Evolutionary conservation across 2,329 filamentous ascomycete genomes (phyloP).

Genomic region (Aspergillus japonicus): DNA sequence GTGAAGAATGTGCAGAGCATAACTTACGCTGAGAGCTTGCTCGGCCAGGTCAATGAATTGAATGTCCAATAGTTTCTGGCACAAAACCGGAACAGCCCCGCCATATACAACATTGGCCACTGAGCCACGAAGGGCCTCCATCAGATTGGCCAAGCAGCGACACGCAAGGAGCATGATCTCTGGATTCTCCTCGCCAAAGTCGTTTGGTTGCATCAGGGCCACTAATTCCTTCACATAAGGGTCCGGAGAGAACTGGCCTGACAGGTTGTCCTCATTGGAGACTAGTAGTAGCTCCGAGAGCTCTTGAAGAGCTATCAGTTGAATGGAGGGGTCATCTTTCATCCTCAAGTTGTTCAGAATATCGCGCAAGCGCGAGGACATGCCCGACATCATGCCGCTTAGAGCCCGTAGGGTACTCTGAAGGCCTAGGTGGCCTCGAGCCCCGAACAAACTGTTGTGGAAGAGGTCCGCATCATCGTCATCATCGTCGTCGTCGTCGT

Average conservation of each 20-base stretch:
- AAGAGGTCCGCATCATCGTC: constrained; percentile 63
- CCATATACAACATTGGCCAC: constrained; percentile 96
- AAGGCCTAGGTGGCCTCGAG: constrained; percentile 63
- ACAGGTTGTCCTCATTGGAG: constrained; percentile 93
- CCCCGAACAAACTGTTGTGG: constrained; percentile 62
- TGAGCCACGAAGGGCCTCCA: constrained; percentile 92
- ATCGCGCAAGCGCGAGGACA: constrained; percentile 74
- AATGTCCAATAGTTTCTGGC: constrained; percentile 92
- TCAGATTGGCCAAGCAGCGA: constrained; percentile 91
- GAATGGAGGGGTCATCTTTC: constrained; percentile 81
- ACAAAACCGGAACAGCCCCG: constrained; percentile 90
- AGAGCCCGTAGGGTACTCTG: constrained; percentile 81
- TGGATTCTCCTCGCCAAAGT: constrained; percentile 83
- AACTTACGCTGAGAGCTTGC: constrained; percentile 77
- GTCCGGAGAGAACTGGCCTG: constrained; percentile 92
- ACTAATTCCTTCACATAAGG: constrained; percentile 95
- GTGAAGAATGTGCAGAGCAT: neutral
- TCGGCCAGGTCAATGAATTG: constrained; percentile 97
- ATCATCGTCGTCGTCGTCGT: constrained; percentile 57
- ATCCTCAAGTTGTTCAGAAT: constrained; percentile 73
- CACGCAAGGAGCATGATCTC: constrained; percentile 98
- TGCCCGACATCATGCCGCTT: constrained; percentile 87
- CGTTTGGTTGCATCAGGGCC: constrained; percentile 83
- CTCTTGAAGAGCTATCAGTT: constrained; percentile 89
- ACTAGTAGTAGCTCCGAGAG: constrained; percentile 90